Evolutionary conservation across 106 monocot species (phyloP).

Genomic region (Agapanthus africanus): DNA sequence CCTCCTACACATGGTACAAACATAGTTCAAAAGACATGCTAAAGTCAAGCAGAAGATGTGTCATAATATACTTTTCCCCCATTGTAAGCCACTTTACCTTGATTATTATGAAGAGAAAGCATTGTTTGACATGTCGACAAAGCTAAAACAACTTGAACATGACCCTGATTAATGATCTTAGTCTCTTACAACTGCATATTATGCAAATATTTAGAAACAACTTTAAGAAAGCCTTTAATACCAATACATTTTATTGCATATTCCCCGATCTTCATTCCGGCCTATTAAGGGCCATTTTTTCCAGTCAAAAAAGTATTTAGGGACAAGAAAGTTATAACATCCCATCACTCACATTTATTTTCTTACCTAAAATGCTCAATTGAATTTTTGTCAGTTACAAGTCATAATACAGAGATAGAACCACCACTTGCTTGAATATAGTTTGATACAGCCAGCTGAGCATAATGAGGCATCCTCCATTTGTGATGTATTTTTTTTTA

Average conservation of each 20-base stretch:
- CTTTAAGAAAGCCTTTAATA: background rate
- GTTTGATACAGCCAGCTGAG: background rate
- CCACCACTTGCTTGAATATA: background rate
- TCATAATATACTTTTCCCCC: too few species aligned
- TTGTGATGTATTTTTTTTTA: conserved; percentile 3
- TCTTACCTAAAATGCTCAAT: background rate
- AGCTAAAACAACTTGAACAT: background rate
- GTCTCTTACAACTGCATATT: background rate
- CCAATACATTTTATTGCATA: background rate
- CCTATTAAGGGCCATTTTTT: background rate
- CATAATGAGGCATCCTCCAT: background rate
- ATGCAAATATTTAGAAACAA: background rate
- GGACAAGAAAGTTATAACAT: background rate
- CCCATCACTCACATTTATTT: background rate
- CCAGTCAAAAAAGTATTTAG: background rate
- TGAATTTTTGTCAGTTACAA: background rate
- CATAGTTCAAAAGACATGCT: background rate
- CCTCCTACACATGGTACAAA: background rate
- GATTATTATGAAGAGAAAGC: background rate
- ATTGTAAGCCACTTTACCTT: too few species aligned
- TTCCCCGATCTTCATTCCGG: background rate
- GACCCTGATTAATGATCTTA: background rate
- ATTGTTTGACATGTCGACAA: background rate
- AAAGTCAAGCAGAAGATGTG: background rate
- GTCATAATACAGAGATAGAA: background rate